Percentiles rank a stretch among this genome's conserved stretches.
Evolutionary conservation across 2,329 filamentous ascomycete species (phyloP).

Genomic region (Magnaporthales sp.): DNA sequence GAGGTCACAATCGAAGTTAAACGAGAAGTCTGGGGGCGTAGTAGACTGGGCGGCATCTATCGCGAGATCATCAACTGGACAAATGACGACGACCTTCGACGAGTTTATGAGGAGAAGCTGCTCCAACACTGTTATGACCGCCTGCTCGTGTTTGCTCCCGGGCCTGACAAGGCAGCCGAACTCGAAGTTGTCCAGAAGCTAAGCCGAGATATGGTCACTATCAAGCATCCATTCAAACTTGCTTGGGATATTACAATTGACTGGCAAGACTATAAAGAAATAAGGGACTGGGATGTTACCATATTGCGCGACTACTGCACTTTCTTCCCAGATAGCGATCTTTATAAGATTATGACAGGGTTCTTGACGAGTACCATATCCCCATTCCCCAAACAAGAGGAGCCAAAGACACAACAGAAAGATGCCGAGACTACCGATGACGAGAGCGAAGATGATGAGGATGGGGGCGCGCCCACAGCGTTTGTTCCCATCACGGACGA

Average conservation of each 20-base stretch:
- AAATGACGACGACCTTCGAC: constrained; percentile 72
- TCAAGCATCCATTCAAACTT: constrained; percentile 80
- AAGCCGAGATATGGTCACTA: constrained; percentile 89
- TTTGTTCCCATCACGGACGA: constrained; percentile 59
- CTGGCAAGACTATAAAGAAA: constrained; percentile 71
- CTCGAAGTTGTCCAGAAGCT: constrained; percentile 65
- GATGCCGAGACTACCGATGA: constrained; percentile 24
- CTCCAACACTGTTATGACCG: constrained; percentile 73
- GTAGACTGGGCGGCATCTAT: constrained; percentile 73
- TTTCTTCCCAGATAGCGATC: constrained; percentile 76
- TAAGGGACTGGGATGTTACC: constrained; percentile 68
- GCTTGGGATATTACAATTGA: constrained; percentile 90
- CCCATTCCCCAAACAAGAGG: constrained; percentile 53
- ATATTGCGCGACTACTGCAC: constrained; percentile 73
- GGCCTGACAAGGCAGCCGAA: constrained; percentile 59
- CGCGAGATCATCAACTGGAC: constrained; percentile 84
- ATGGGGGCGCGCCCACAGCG: constrained; percentile 40
- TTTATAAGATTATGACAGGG: constrained; percentile 72
- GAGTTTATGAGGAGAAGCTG: constrained; percentile 84
- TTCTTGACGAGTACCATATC: constrained; percentile 79
- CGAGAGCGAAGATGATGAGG: constrained; percentile 50
- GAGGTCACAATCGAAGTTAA: constrained; percentile 85
- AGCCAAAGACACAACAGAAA: constrained; percentile 15
- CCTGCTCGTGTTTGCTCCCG: constrained; percentile 56
- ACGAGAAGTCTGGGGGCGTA: constrained; percentile 68